Evolutionary conservation across 257 asterid species (phyloP).

Genomic region (Avicennia marina): DNA sequence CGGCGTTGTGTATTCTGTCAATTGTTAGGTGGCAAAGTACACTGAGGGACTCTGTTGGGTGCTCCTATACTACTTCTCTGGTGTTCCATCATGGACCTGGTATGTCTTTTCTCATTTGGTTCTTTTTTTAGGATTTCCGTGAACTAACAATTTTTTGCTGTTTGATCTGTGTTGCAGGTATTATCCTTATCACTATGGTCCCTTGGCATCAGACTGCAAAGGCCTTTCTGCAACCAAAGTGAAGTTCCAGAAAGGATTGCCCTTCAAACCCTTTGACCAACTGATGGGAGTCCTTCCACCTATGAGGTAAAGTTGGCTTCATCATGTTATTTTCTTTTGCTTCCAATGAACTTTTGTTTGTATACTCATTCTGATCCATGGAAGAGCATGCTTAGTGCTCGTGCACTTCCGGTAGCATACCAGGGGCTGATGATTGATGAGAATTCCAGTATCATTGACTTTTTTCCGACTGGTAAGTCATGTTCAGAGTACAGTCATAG

Average conservation of each 20-base stretch:
- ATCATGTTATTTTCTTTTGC: neutral
- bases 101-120: constrained; percentile 8
- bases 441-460: constrained; percentile 32
- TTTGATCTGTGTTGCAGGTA: constrained; percentile 29
- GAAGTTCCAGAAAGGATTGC: constrained; percentile 40
- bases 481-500: neutral
- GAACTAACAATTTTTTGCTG: neutral
- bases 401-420: constrained; percentile 46
- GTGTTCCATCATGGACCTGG: constrained; percentile 71
- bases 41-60: constrained; percentile 70
- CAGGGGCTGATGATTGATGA: constrained; percentile 40
- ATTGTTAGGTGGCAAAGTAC: constrained; percentile 40
- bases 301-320: constrained; percentile 30
- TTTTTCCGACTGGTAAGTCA: constrained; percentile 45
- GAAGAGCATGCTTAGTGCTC: constrained; percentile 28
- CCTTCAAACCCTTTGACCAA: constrained; percentile 61
- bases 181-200: constrained; percentile 55
- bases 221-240: constrained; percentile 40
- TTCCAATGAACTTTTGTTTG: neutral
- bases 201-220: constrained; percentile 54
- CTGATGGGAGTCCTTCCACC: constrained; percentile 71
- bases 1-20: neutral
- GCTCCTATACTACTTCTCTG: constrained; percentile 49
- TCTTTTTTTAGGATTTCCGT: neutral
- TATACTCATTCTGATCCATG: neutral